A percentile compares a stretch with the other conserved stretches of the same genome.
Conservation (phyloP, 2,329 filamentous ascomycete species). For the Penicillium decumbens region DNA sequence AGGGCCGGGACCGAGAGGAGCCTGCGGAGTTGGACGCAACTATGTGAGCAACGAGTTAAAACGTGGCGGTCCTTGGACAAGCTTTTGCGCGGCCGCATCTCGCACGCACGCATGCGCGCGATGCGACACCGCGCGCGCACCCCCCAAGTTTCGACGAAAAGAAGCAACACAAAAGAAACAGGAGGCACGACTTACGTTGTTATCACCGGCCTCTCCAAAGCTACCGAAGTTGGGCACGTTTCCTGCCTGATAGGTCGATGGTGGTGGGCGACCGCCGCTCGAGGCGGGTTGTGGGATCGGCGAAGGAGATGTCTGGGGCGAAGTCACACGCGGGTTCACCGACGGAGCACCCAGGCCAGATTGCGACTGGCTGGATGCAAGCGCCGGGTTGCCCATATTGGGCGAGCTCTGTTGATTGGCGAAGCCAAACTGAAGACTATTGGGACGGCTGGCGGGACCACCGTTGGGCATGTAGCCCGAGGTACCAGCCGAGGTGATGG, state of each 20-base stretch:
- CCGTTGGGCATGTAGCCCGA: slow-evolving; percentile 74
- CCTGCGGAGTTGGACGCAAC: slow-evolving; percentile 63
- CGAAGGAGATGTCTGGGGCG: slow-evolving; percentile 82
- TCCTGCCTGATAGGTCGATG: slow-evolving; percentile 65
- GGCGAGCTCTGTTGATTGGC: slow-evolving; percentile 60
- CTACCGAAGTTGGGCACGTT: slow-evolving; percentile 77
- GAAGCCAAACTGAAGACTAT: slow-evolving; percentile 74
- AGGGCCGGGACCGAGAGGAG: slow-evolving; percentile 56
- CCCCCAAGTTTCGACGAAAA: slow-evolving; percentile 2
- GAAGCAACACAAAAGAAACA: neutral
- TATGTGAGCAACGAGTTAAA: slow-evolving; percentile 47
- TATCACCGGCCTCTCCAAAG: slow-evolving; percentile 65
- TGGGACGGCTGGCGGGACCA: slow-evolving; percentile 55
- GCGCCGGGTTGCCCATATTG: slow-evolving; percentile 58
- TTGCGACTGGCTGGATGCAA: slow-evolving; percentile 39
- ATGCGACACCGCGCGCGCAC: neutral
- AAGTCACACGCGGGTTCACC: slow-evolving; percentile 68
- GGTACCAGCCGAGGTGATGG: slow-evolving; percentile 79
- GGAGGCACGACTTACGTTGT: slow-evolving; percentile 56
- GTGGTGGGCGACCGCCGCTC: slow-evolving; percentile 79
- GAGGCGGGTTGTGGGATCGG: slow-evolving; percentile 86
- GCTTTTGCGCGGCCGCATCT: slow-evolving; percentile 17
- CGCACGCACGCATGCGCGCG: neutral
- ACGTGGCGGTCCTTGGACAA: slow-evolving; percentile 9
- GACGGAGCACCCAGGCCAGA: slow-evolving; percentile 45